phyloP scores from a whole-genome alignment of 148 eudicot species.

The Rhododendron vialii region DNA sequence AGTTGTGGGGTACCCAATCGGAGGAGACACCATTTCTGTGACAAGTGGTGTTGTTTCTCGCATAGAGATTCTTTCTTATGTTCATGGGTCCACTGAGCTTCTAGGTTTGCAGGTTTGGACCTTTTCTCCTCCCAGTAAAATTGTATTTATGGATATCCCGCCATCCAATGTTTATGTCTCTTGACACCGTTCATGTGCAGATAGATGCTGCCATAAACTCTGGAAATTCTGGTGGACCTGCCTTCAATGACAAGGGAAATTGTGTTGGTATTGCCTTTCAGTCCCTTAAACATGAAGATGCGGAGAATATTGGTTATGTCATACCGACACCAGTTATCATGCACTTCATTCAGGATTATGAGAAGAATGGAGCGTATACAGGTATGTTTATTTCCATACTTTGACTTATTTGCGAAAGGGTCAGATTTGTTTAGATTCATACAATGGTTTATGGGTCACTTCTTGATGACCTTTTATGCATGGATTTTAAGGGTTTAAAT shows the following conservation, averaged over 20 bases:
- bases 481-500: not conserved
- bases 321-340: slow-evolving; percentile 47
- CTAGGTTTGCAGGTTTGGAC: slow-evolving; percentile 77
- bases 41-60: slow-evolving; percentile 98
- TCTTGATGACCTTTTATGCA: not conserved
- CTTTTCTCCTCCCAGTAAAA: not conserved
- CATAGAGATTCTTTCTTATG: slow-evolving; percentile 85
- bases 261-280: slow-evolving; percentile 56
- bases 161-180: not conserved
- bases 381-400: slow-evolving; percentile 22
- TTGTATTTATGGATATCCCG: not conserved
- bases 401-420: not conserved
- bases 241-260: slow-evolving; percentile 34
- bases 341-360: slow-evolving; percentile 44
- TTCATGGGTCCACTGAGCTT: slow-evolving; percentile 89
- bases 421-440: not conserved
- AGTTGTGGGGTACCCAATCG: slow-evolving; percentile 94
- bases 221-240: slow-evolving; percentile 45
- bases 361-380: slow-evolving; percentile 46
- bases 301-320: slow-evolving; percentile 44
- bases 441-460: not conserved
- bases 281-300: slow-evolving; percentile 43
- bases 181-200: slow-evolving; percentile 12
- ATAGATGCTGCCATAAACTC: slow-evolving; percentile 51
- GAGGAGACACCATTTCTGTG: slow-evolving; percentile 93